Percentiles rank a stretch among this genome's conserved stretches.
These are phyloP conservation scores for Atkinsonella texensis DNA, from an alignment of 2,329 filamentous ascomycete genomes.

Conservation along the genomic window DNA sequence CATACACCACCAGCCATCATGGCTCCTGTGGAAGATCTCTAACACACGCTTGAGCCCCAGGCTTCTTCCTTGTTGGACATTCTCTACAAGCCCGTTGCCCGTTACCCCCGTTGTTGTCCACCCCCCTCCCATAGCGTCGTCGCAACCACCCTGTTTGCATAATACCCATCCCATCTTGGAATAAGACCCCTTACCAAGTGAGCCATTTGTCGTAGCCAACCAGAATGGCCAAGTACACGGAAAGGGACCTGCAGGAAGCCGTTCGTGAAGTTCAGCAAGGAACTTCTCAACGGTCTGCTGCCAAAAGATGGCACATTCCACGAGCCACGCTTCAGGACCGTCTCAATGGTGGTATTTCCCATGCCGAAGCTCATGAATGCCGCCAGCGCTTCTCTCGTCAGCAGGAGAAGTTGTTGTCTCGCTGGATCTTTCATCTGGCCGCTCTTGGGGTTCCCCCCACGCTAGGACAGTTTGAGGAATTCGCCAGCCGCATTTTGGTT, in stretches of 20 bases:
- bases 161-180: not conserved
- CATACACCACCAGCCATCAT: slow-evolving; percentile 4
- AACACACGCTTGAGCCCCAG: slow-evolving; percentile 6
- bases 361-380: slow-evolving; percentile 9
- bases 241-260: slow-evolving; percentile 9
- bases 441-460: slow-evolving; percentile 8
- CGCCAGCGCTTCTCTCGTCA: slow-evolving; percentile 9
- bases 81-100: slow-evolving; percentile 5
- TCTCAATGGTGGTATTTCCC: slow-evolving; percentile 8
- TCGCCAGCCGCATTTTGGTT: slow-evolving; percentile 8
- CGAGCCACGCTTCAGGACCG: slow-evolving; percentile 9
- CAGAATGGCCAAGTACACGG: slow-evolving; percentile 9
- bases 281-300: slow-evolving; percentile 8
- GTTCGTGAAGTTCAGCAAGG: slow-evolving; percentile 9
- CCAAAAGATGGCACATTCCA: slow-evolving; percentile 9
- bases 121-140: not conserved
- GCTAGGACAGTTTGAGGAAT: slow-evolving; percentile 8
- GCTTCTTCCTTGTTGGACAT: slow-evolving; percentile 8
- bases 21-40: slow-evolving; percentile 7
- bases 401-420: slow-evolving; percentile 8
- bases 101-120: not conserved
- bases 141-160: slow-evolving; percentile 2
- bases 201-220: slow-evolving; percentile 1
- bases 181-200: not conserved
- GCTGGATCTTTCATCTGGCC: slow-evolving; percentile 7